These are phyloP conservation scores for Tricholoma bakamatsutake DNA, from an alignment of 768 basidiomycete species.

Conservation along the genomic window DNA sequence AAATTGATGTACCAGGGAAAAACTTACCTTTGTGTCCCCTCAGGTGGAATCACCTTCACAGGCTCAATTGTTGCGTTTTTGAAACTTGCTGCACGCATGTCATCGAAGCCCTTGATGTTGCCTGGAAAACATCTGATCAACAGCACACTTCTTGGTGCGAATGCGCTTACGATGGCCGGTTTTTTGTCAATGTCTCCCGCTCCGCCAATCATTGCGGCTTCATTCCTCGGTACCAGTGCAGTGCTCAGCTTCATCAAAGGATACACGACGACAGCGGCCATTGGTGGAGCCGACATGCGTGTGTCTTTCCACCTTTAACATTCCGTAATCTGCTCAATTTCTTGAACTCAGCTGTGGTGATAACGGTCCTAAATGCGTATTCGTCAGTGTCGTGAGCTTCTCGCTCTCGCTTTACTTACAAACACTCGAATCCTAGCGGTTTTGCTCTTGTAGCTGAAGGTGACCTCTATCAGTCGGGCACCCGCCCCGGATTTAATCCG, in stretches of 20 bases:
- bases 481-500: conserved; percentile 1
- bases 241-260: conserved; percentile 80
- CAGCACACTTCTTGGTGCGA: conserved; percentile 61
- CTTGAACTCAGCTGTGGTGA: conserved; percentile 63
- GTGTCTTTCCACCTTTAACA: conserved; percentile 23
- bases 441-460: conserved; percentile 90
- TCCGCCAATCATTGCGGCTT: conserved; percentile 70
- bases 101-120: conserved; percentile 63
- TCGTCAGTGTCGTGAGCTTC: conserved; percentile 36
- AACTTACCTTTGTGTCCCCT: conserved; percentile 1
- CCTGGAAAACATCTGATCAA: conserved; percentile 81
- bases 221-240: conserved; percentile 69
- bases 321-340: conserved; percentile 5
- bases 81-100: conserved; percentile 79
- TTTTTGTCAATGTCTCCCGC: conserved; percentile 68
- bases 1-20: not conserved
- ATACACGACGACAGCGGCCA: conserved; percentile 84
- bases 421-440: conserved; percentile 33
- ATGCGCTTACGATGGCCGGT: conserved; percentile 67
- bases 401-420: not conserved
- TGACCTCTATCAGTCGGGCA: conserved; percentile 12
- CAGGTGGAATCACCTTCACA: conserved; percentile 82
- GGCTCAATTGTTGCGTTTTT: conserved; percentile 88
- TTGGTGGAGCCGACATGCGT: conserved; percentile 95
- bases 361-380: conserved; percentile 87